These are phyloP conservation scores for Entomortierella lignicola DNA, from an alignment of 192 early-diverging fungal species.

Conservation along the genomic window DNA sequence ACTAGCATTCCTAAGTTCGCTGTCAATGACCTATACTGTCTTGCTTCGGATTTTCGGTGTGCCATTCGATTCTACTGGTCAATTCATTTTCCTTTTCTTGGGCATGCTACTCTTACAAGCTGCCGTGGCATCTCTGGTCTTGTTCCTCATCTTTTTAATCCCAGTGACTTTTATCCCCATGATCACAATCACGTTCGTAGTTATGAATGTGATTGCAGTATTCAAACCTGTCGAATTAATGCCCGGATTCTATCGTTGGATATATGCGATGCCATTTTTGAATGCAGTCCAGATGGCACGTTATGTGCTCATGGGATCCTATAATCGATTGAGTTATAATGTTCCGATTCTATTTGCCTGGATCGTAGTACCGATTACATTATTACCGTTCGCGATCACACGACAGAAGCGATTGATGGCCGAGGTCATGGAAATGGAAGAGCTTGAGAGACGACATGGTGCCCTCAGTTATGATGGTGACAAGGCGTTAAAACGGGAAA, in stretches of 20 bases:
- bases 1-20: constrained; percentile 17
- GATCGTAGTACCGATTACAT: constrained; percentile 32
- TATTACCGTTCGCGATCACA: constrained; percentile 42
- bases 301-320: constrained; percentile 55
- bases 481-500: not conserved
- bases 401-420: constrained; percentile 46
- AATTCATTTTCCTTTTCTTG: constrained; percentile 32
- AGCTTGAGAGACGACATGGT: constrained; percentile 8
- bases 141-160: constrained; percentile 42
- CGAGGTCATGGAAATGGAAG: constrained; percentile 19
- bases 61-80: constrained; percentile 21
- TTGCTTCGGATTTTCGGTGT: constrained; percentile 36
- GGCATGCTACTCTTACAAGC: constrained; percentile 38
- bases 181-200: constrained; percentile 36
- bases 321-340: constrained; percentile 49
- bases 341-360: constrained; percentile 58
- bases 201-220: constrained; percentile 56
- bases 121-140: constrained; percentile 38
- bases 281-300: constrained; percentile 59
- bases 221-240: constrained; percentile 55
- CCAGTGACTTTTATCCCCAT: constrained; percentile 30
- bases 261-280: constrained; percentile 60
- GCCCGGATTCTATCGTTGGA: constrained; percentile 53
- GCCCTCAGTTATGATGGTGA: not conserved
- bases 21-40: constrained; percentile 35